Conservation (phyloP, 1,139 yeast species). For the Saccharomyces hybrid region DNA sequence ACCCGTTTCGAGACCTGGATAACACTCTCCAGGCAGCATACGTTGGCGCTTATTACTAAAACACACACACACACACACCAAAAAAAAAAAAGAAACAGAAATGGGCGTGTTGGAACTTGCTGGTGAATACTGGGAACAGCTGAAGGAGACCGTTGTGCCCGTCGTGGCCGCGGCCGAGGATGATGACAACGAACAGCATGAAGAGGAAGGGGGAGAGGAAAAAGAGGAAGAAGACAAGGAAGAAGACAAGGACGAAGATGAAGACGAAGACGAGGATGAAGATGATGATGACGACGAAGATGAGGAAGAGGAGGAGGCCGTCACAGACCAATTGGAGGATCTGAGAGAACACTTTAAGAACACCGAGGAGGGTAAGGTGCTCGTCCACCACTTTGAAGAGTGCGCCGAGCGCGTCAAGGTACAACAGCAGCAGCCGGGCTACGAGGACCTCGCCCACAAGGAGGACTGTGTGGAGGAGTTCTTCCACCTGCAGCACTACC, state of each 20-base stretch:
- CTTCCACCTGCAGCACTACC: constrained; percentile 92
- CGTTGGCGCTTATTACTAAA: not conserved
- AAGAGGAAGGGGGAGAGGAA: constrained; percentile 9
- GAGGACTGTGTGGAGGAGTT: constrained; percentile 98
- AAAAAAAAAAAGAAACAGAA: constrained; percentile 8
- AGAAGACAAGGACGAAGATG: constrained; percentile 26
- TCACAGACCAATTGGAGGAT: constrained; percentile 58
- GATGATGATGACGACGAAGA: constrained; percentile 68
- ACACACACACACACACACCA: not conserved
- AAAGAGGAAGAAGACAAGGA: constrained; percentile 30
- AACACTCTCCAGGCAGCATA: not conserved
- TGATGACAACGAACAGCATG: constrained; percentile 13
- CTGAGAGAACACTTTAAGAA: constrained; percentile 62
- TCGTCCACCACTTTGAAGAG: constrained; percentile 85
- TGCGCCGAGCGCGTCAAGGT: constrained; percentile 91
- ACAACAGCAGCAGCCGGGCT: constrained; percentile 75
- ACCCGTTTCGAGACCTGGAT: not conserved
- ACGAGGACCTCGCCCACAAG: constrained; percentile 72
- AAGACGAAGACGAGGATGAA: constrained; percentile 37
- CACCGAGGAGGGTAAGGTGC: constrained; percentile 62
- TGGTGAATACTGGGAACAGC: constrained; percentile 49
- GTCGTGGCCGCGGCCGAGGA: constrained; percentile 79
- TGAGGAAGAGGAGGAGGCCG: constrained; percentile 73
- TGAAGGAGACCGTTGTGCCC: constrained; percentile 77
- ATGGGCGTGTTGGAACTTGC: constrained; percentile 49